Conservation (phyloP, 2,329 filamentous ascomycete species). For the Aspergillus sergii region DNA sequence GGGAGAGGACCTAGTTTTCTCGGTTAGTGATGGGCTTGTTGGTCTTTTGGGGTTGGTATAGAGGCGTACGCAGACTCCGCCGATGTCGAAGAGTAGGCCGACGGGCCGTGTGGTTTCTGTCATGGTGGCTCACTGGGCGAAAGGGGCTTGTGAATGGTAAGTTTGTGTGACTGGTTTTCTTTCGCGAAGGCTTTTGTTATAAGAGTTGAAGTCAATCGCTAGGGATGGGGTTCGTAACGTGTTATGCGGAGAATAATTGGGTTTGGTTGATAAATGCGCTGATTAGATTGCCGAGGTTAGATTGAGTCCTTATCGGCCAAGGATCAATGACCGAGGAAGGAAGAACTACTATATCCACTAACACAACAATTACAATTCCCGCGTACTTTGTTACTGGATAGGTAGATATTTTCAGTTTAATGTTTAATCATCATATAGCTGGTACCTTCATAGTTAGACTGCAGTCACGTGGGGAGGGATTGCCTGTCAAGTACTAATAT, state of each 20-base stretch:
- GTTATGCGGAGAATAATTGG: conserved; percentile 14
- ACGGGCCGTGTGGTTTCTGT: conserved; percentile 58
- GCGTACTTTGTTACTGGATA: neutral
- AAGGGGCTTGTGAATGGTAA: neutral
- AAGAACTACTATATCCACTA: neutral
- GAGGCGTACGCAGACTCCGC: conserved; percentile 84
- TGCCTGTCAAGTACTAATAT: too few relatives aligned
- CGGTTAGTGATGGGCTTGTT: conserved; percentile 11
- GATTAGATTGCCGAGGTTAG: conserved; percentile 33
- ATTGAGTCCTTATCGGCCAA: neutral
- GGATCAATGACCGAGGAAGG: conserved; percentile 8
- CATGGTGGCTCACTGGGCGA: conserved; percentile 32
- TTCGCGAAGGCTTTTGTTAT: neutral
- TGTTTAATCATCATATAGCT: neutral
- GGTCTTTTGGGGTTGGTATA: neutral
- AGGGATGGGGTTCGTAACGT: neutral
- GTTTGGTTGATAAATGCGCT: conserved; percentile 1
- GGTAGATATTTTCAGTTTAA: too few relatives aligned
- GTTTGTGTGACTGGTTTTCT: neutral
- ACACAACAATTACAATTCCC: neutral
- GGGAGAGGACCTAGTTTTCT: conserved; percentile 72
- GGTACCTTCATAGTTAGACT: neutral
- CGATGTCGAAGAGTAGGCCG: conserved; percentile 89
- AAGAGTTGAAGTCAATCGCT: conserved; percentile 5
- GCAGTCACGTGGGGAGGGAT: neutral